Evolutionary conservation across 2,329 filamentous ascomycete species (phyloP).

Genomic region (Arthrinium phaeospermum): DNA sequence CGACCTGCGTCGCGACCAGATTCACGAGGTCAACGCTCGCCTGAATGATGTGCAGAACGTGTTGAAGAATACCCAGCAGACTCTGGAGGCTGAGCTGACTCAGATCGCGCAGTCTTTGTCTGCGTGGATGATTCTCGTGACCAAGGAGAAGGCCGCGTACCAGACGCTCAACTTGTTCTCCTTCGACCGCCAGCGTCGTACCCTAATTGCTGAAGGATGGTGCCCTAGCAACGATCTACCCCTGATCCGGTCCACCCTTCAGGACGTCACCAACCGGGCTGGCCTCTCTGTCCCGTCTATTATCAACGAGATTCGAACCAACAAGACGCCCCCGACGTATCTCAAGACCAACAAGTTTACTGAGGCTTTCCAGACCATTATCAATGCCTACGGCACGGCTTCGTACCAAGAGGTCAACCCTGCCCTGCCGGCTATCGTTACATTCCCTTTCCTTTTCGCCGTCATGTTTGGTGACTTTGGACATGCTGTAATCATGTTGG

Average conservation of each 20-base stretch:
- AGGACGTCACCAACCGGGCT: constrained; percentile 95
- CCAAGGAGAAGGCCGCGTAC: constrained; percentile 98
- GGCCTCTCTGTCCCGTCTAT: constrained; percentile 97
- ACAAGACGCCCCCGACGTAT: constrained; percentile 96
- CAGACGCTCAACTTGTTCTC: constrained; percentile 95
- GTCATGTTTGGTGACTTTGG: constrained; percentile 99
- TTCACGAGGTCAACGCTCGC: constrained; percentile 95
- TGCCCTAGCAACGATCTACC: constrained; percentile 90
- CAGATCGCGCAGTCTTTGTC: constrained; percentile 92
- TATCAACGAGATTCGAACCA: constrained; percentile 96
- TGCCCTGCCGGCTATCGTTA: constrained; percentile 91
- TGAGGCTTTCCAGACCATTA: constrained; percentile 97
- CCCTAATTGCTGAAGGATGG: constrained; percentile 97
- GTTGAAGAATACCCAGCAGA: constrained; percentile 91
- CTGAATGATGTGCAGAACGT: constrained; percentile 91
- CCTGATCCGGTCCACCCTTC: constrained; percentile 88
- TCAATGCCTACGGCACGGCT: constrained; percentile 96
- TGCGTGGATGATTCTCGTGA: constrained; percentile 96
- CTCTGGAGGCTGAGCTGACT: constrained; percentile 88
- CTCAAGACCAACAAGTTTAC: constrained; percentile 99
- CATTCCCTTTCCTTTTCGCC: constrained; percentile 98
- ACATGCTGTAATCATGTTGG: constrained; percentile 87
- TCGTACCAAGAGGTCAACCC: constrained; percentile 98
- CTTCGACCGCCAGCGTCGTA: constrained; percentile 94
- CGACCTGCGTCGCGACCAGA: constrained; percentile 92